These are phyloP conservation scores for Alternaria sp. DNA, from an alignment of 2,329 filamentous ascomycete species.

Conservation along the genomic window DNA sequence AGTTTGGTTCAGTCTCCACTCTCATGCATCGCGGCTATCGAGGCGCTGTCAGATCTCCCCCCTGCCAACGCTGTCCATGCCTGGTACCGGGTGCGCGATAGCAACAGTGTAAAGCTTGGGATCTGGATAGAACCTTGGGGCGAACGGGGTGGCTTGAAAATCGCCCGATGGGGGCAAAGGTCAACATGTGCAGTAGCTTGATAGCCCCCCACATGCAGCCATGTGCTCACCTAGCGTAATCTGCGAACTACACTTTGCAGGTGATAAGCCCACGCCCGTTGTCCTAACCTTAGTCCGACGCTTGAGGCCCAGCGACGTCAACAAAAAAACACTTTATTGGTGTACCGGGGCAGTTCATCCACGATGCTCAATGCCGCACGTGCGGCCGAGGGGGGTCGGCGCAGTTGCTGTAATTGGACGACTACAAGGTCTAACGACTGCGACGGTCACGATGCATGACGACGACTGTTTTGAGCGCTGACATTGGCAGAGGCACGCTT, in stretches of 20 bases:
- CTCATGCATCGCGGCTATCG: slow-evolving; percentile 15
- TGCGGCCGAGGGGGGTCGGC: slow-evolving; percentile 2
- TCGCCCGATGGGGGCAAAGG: slow-evolving; percentile 7
- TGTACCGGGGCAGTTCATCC: slow-evolving; percentile 8
- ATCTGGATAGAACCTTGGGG: background rate
- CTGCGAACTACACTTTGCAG: slow-evolving; percentile 8
- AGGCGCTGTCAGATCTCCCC: slow-evolving; percentile 14
- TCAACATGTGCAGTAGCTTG: background rate
- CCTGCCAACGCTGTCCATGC: slow-evolving; percentile 1
- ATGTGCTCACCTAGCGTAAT: background rate
- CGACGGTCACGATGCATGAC: slow-evolving; percentile 9
- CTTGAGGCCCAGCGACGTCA: slow-evolving; percentile 11
- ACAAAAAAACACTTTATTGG: slow-evolving; percentile 6
- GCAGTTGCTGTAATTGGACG: slow-evolving; percentile 2
- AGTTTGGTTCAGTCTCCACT: slow-evolving; percentile 15
- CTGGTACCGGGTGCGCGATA: background rate
- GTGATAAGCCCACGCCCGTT: slow-evolving; percentile 4
- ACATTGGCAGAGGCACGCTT: background rate
- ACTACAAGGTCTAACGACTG: background rate
- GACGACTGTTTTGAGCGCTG: slow-evolving; percentile 5
- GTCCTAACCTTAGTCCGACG: slow-evolving; percentile 2
- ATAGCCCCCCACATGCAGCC: slow-evolving; percentile 13
- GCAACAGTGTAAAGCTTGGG: background rate
- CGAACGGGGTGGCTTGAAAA: slow-evolving; percentile 11
- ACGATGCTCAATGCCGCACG: slow-evolving; percentile 8